phyloP scores from a whole-genome alignment of 352 stramenopile species.

The Pythium rishiriense region DNA sequence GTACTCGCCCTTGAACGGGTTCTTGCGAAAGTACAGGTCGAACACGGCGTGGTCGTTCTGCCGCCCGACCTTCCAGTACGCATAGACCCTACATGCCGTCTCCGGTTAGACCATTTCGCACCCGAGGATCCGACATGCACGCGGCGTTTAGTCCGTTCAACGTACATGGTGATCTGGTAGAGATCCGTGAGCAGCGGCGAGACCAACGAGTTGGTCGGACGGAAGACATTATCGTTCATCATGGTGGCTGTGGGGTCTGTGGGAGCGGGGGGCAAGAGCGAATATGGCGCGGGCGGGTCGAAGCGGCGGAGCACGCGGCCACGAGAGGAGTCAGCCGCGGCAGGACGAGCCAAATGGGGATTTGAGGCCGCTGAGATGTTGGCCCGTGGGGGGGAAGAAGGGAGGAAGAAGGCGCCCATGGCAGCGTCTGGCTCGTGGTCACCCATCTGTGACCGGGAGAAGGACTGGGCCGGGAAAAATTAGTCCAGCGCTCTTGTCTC shows the following conservation, averaged over 20 bases:
- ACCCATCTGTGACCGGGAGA: slow-evolving; percentile 20
- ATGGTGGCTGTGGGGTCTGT: slow-evolving; percentile 20
- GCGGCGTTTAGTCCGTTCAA: slow-evolving; percentile 3
- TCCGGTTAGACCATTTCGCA: slow-evolving; percentile 10
- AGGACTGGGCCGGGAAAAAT: slow-evolving; percentile 22
- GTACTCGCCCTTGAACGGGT: slow-evolving; percentile 98
- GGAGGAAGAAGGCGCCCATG: neutral
- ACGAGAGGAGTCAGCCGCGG: slow-evolving; percentile 7
- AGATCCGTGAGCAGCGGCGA: slow-evolving; percentile 97
- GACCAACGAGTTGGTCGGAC: slow-evolving; percentile 94
- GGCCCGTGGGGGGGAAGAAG: neutral
- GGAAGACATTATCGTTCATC: slow-evolving; percentile 47
- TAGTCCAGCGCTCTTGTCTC: slow-evolving; percentile 22
- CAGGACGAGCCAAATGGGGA: slow-evolving; percentile 4
- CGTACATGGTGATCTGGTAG: slow-evolving; percentile 95
- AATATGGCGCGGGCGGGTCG: slow-evolving; percentile 5
- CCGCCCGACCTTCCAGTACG: slow-evolving; percentile 97
- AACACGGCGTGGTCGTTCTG: slow-evolving; percentile 94
- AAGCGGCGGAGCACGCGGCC: neutral
- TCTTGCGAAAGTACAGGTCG: slow-evolving; percentile 99
- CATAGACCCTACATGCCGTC: slow-evolving; percentile 92
- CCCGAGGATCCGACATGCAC: slow-evolving; percentile 9
- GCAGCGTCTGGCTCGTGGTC: slow-evolving; percentile 7
- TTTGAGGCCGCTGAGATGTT: slow-evolving; percentile 20
- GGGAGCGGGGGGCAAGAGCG: neutral